phyloP scores from a whole-genome alignment of 2,329 filamentous ascomycete species.

The Parastagonospora nodorum region DNA sequence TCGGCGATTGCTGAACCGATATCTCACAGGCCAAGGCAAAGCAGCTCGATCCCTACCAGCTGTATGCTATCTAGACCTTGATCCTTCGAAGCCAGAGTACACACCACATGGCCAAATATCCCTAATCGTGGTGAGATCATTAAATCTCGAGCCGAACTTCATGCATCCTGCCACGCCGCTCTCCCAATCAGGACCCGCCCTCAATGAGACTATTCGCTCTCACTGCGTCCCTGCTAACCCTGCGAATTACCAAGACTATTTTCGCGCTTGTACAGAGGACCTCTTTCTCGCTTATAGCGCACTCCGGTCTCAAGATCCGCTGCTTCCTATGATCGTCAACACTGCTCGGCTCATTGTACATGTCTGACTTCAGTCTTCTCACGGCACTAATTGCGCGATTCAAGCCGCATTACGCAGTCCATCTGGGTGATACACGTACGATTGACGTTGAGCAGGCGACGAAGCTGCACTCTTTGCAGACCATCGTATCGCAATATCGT shows the following conservation, averaged over 20 bases:
- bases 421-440: conserved; percentile 57
- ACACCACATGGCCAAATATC: conserved; percentile 72
- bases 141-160: conserved; percentile 71
- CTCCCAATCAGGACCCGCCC: conserved; percentile 23
- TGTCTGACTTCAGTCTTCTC: conserved; percentile 70
- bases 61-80: conserved; percentile 72
- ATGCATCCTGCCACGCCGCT: conserved; percentile 56
- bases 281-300: conserved; percentile 64
- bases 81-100: conserved; percentile 79
- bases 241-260: conserved; percentile 69
- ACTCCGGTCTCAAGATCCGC: conserved; percentile 47
- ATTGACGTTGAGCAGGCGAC: conserved; percentile 62
- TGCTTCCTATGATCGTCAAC: conserved; percentile 70
- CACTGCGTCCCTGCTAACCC: conserved; percentile 71
- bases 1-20: conserved; percentile 67
- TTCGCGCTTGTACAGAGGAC: conserved; percentile 66
- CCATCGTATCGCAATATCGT: conserved; percentile 42
- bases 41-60: conserved; percentile 32
- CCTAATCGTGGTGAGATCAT: conserved; percentile 63
- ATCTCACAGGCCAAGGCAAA: conserved; percentile 59
- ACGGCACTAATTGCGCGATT: conserved; percentile 60
- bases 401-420: conserved; percentile 66
- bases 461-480: conserved; percentile 59
- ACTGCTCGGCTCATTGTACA: conserved; percentile 75
- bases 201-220: conserved; percentile 58